These are phyloP conservation scores for Suillus tomentosus DNA, from an alignment of 768 basidiomycete genomes.

Conservation along the genomic window DNA sequence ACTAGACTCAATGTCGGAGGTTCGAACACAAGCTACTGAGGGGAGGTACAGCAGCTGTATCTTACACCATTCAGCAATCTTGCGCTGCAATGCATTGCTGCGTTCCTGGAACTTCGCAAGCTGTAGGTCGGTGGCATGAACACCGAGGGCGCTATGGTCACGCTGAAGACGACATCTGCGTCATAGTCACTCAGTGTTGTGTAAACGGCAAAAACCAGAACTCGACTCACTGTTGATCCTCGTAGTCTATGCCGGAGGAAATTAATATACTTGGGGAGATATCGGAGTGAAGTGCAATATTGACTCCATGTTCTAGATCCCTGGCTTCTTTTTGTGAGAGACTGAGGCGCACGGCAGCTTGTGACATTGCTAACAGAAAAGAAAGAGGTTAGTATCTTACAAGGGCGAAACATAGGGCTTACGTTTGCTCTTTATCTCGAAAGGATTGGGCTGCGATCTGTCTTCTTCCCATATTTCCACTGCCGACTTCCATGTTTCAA, in stretches of 20 bases:
- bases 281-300: no score
- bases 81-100: constrained; percentile 21
- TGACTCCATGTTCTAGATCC: no score
- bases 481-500: constrained; percentile 16
- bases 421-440: constrained; percentile 4
- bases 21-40: neutral
- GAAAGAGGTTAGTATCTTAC: neutral
- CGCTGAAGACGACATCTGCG: no score
- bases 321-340: no score
- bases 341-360: no score
- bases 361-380: neutral
- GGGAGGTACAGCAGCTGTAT: constrained; percentile 36
- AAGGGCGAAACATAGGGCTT: neutral
- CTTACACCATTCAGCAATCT: constrained; percentile 31
- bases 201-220: neutral
- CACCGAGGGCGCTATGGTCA: constrained; percentile 11
- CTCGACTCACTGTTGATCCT: no score
- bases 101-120: constrained; percentile 30
- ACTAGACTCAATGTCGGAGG: neutral
- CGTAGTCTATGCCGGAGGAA: no score
- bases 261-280: no score
- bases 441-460: constrained; percentile 26
- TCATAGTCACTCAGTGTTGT: no score
- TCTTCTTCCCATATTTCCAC: constrained; percentile 28
- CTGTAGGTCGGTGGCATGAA: constrained; percentile 33